Conservation (phyloP, 768 basidiomycete species). For the Lactifluus piperatus region DNA sequence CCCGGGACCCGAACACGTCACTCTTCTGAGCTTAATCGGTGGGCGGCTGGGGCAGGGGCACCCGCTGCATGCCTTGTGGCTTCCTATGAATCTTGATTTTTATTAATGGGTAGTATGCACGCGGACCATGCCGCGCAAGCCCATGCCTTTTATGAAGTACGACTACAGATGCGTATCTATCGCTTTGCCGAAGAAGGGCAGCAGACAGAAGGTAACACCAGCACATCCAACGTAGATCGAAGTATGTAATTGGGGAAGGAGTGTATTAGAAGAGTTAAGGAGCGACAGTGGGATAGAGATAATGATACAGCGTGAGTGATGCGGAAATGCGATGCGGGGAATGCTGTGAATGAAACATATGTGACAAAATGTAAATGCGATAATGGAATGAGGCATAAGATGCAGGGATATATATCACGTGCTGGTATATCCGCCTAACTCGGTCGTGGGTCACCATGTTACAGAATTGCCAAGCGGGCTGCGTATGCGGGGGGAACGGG, state of each 20-base stretch:
- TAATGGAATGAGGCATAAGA: neutral
- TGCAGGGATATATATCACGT: neutral
- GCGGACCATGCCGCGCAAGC: neutral
- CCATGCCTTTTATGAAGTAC: constrained; percentile 1
- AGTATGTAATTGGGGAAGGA: constrained; percentile 1
- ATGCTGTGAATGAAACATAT: constrained; percentile 3
- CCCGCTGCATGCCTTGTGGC: too few relatives aligned
- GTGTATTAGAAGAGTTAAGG: constrained; percentile 1
- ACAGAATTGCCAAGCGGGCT: constrained; percentile 9
- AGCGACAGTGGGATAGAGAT: constrained; percentile 11
- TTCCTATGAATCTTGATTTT: neutral
- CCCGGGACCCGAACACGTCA: too few relatives aligned
- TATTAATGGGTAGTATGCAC: neutral
- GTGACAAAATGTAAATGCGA: constrained; percentile 1
- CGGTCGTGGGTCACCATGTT: neutral
- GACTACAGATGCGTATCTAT: neutral
- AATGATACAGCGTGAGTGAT: constrained; percentile 13
- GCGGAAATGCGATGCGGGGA: constrained; percentile 2
- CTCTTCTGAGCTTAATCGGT: too few relatives aligned
- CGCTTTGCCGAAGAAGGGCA: neutral
- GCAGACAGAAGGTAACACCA: neutral
- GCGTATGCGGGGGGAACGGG: neutral
- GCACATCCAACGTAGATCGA: constrained; percentile 5
- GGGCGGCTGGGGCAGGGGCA: too few relatives aligned
- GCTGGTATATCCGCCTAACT: neutral